A percentile compares a stretch with the other conserved stretches of the same genome.
phyloP scores from a whole-genome alignment of 2,329 filamentous ascomycete species.

The Colletotrichum chrysophilum region DNA sequence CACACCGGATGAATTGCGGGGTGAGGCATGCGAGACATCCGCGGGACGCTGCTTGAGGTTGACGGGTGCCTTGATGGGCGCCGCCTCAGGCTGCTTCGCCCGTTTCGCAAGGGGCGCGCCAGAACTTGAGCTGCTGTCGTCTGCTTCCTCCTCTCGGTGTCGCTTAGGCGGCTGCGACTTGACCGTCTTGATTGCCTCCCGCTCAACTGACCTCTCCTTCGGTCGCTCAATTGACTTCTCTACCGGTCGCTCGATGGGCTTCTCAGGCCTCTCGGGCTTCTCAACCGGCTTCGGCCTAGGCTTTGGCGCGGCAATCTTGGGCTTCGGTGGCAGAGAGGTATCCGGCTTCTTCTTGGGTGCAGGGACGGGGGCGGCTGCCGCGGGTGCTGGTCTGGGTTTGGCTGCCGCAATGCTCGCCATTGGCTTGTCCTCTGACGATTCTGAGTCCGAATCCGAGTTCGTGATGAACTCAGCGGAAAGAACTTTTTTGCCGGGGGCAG shows the following conservation, averaged over 20 bases:
- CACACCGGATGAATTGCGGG: slow-evolving; percentile 43
- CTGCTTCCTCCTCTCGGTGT: slow-evolving; percentile 52
- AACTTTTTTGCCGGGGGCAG: slow-evolving; percentile 42
- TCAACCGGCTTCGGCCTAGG: slow-evolving; percentile 30
- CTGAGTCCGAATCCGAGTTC: slow-evolving; percentile 63
- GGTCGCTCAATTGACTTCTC: slow-evolving; percentile 22
- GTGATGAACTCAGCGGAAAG: slow-evolving; percentile 62
- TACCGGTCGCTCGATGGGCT: slow-evolving; percentile 23
- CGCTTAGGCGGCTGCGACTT: slow-evolving; percentile 51
- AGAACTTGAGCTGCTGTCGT: slow-evolving; percentile 64
- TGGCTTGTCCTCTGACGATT: slow-evolving; percentile 57
- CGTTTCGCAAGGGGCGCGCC: slow-evolving; percentile 63
- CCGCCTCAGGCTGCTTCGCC: slow-evolving; percentile 50
- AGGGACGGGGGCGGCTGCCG: slow-evolving; percentile 23
- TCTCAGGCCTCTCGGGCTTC: slow-evolving; percentile 27
- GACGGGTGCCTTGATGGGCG: slow-evolving; percentile 36
- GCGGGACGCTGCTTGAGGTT: slow-evolving; percentile 50
- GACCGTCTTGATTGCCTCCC: slow-evolving; percentile 34
- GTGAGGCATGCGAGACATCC: slow-evolving; percentile 54
- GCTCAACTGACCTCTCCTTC: slow-evolving; percentile 28
- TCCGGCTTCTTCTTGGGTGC: slow-evolving; percentile 34
- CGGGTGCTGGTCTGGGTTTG: slow-evolving; percentile 32
- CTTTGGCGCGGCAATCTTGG: slow-evolving; percentile 38
- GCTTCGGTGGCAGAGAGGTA: slow-evolving; percentile 25
- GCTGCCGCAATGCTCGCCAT: slow-evolving; percentile 39